phyloP scores from a whole-genome alignment of 306 rosid genomes.

The Trichosanthes cucumerina region DNA sequence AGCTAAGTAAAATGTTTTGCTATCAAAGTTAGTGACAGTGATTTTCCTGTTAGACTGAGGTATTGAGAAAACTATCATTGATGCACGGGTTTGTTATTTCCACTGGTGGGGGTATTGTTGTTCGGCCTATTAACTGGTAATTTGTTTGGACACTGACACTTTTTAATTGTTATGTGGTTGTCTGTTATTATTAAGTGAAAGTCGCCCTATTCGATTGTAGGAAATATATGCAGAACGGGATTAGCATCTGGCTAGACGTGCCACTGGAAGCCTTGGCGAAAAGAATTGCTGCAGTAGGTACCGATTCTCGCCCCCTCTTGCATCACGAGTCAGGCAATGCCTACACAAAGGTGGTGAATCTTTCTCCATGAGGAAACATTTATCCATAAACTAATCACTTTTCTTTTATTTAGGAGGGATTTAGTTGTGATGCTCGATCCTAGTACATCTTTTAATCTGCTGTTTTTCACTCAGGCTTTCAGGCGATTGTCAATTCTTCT shows the following conservation, averaged over 20 bases:
- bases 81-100: conserved; percentile 62
- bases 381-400: neutral
- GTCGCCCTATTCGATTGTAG: conserved; percentile 22
- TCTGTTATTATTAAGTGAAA: neutral
- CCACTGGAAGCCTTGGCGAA: conserved; percentile 85
- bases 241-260: conserved; percentile 90
- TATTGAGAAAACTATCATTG: conserved; percentile 48
- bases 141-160: neutral
- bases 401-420: neutral
- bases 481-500: conserved; percentile 58
- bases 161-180: neutral
- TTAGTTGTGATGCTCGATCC: neutral
- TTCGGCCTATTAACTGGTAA: conserved; percentile 89
- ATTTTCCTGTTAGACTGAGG: conserved; percentile 57
- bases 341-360: conserved; percentile 47
- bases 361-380: conserved; percentile 5
- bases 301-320: conserved; percentile 86
- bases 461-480: conserved; percentile 43
- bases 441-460: conserved; percentile 3
- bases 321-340: conserved; percentile 66
- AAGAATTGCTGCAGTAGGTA: conserved; percentile 84
- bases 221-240: conserved; percentile 80
- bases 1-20: conserved; percentile 5
- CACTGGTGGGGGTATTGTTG: conserved; percentile 95
- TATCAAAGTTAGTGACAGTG: conserved; percentile 14